Evolutionary conservation across 148 eudicot species (phyloP).

Genomic region (Chenopodium quinoa): DNA sequence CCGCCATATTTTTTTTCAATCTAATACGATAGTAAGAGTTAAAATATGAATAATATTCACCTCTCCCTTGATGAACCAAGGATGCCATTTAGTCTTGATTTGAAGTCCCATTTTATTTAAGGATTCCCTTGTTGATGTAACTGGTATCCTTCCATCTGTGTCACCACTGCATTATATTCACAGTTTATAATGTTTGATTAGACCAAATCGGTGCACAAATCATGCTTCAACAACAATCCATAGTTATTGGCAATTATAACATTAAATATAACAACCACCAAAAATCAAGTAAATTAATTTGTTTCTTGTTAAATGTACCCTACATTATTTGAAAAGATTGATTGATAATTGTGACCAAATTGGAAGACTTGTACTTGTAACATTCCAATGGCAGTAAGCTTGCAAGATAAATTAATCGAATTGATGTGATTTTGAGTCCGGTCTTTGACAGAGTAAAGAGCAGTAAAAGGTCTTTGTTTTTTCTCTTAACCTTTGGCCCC

Average conservation of each 20-base stretch:
- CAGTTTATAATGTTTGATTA: background rate
- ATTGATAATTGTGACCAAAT: no score
- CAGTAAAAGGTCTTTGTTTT: no score
- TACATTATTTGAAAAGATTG: no score
- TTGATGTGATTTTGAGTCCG: no score
- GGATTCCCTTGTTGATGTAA: constrained; percentile 64
- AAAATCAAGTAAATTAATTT: no score
- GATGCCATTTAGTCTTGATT: constrained; percentile 49
- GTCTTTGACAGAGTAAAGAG: no score
- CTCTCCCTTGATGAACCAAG: constrained; percentile 64
- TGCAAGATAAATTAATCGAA: no score
- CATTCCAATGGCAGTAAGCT: background rate
- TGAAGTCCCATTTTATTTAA: constrained; percentile 45
- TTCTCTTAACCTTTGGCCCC: background rate
- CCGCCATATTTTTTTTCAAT: no score
- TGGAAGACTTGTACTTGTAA: no score
- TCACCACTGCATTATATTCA: constrained; percentile 54
- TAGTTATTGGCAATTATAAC: background rate
- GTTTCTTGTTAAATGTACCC: no score
- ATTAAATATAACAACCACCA: no score
- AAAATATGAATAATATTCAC: constrained; percentile 19
- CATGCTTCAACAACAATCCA: background rate
- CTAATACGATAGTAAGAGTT: no score
- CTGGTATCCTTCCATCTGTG: constrained; percentile 63
- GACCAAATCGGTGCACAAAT: background rate